Percentiles rank a stretch among this genome's conserved stretches.
phyloP scores from a whole-genome alignment of 2,329 filamentous ascomycete genomes.

The Colletotrichum caudatum region DNA sequence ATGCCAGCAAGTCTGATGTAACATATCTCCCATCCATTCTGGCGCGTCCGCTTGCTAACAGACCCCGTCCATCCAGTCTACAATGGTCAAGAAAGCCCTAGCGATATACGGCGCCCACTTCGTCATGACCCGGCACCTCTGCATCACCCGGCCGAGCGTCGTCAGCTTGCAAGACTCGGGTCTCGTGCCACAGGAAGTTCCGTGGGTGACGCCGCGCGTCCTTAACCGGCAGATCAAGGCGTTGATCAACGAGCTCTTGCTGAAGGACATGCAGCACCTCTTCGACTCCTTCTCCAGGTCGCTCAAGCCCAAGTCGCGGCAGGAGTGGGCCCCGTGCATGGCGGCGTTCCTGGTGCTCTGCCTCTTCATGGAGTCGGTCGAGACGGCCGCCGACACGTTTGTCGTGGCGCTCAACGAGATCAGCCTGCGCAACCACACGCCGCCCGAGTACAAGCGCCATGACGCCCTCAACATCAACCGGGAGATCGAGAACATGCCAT shows the following conservation, averaged over 20 bases:
- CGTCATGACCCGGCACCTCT: conserved; percentile 67
- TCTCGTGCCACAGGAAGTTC: conserved; percentile 57
- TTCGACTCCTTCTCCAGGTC: conserved; percentile 66
- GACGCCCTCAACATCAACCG: conserved; percentile 61
- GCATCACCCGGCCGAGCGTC: conserved; percentile 60
- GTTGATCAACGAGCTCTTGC: conserved; percentile 66
- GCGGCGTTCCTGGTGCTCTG: conserved; percentile 69
- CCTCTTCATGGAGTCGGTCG: conserved; percentile 69
- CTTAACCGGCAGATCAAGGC: conserved; percentile 69
- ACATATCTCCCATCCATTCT: conserved; percentile 41
- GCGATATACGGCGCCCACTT: conserved; percentile 69
- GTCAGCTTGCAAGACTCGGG: conserved; percentile 51
- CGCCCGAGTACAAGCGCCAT: conserved; percentile 54
- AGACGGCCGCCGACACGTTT: conserved; percentile 65
- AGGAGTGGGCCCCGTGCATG: conserved; percentile 68
- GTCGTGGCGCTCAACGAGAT: conserved; percentile 65
- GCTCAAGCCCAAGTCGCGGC: conserved; percentile 65
- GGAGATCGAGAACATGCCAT: conserved; percentile 69
- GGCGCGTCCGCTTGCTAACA: not conserved
- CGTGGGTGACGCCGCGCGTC: conserved; percentile 64
- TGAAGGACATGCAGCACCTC: conserved; percentile 62
- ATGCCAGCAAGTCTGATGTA: conserved; percentile 59
- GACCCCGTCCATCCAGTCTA: conserved; percentile 51
- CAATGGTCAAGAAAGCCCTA: conserved; percentile 65
- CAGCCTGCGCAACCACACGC: conserved; percentile 53